Evolutionary conservation across 2,329 filamentous ascomycete genomes (phyloP), one percentile per base, ranked within the genome.

Genomic region (Ceratocystis lukuohia): DNA sequence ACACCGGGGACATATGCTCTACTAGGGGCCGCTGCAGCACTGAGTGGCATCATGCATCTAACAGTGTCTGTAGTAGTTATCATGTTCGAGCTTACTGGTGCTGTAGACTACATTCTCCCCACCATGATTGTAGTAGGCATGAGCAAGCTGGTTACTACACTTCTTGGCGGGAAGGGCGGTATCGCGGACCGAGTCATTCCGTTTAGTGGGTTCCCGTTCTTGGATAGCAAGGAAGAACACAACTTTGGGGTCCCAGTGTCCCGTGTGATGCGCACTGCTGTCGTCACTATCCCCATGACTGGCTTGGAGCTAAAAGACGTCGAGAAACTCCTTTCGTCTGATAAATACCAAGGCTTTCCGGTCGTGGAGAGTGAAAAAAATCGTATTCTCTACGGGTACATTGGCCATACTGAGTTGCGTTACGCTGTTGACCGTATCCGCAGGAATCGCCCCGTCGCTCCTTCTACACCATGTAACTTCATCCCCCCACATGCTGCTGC

Each of bases 71-170:
- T 99, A 8, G 93, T 96, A 1, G 94, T 99, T 72, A 99, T 99
- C 75, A 97, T 99, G 94, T 97, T 97, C 73, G 94, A 99, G 76
- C 82, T 99, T 62, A 99, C 94, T 0, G 94, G 94, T n/a, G 94
- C 94, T 5, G 78, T 97, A 68, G 96, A 92, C 1, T 99, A 99
- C 73, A 97, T 99, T 70, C 79, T 99, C 33, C 94, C 94, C 0
- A 97, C 93, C 15, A 99, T 99, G 94, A 96, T 99, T 71, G 94
- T 97, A 0, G 94, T 97, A 1, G 94, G 94, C 62, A 88, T 96
- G 41, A 97, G 93, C 48, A 99, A 99, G 78, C 89, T 89, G 15
- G 89, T 99, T 61, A 87, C 89, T 69, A 91, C 96, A 70, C 81
- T 91, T 12, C 94, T 96, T 72, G 65, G 67, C 22, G 91, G 91